Base-by-base conservation (phyloP, 2,329 filamentous ascomycete genomes). In the Pseudogymnoascus sp. region DNA sequence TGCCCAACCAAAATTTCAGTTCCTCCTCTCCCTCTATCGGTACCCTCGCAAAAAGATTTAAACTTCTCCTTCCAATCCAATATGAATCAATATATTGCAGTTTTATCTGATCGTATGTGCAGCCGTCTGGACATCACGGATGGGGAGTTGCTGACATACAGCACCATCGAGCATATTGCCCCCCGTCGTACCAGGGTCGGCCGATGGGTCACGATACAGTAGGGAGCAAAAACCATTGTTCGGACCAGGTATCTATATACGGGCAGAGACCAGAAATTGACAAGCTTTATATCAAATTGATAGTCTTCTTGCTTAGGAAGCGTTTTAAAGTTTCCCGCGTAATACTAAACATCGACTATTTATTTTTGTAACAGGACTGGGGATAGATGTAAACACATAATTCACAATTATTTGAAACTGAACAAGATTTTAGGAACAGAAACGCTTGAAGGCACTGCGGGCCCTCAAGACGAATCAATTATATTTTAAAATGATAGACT, bases 141-240 rank as follows among this genome's bases (percentile, higher is more conserved):
- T 62, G 18, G 57, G 62, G 12, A 57, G 28, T n/a, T 62, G 58
- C 30, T 28, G 54, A 18, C n/a, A 62, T 14, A 60, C 54, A 20
- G 54, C 54, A 43, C 61, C 59, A 22, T 62, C 61, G 20, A 64
- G 37, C 12, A 60, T 28, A 18, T 47, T 60, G 20, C 35, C 59
- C 14, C 30, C 30, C n/a, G n/a, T n/a, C n/a, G n/a, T n/a, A n/a
- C n/a, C n/a, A n/a, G 4, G 4, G 22, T 22, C 22, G 22, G 22
- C 22, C 22, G 22, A 22, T 22, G 22, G 22, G 28, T 60, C 18
- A 41, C 38, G 18, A 41, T 41, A 5, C 18, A 20, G 38, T 11
- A 22, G 38, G 38, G 8, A 41, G 18, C 18, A 41, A 22, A 41
- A 41, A 12, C 11, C 18, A 20, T 41, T 22, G 18, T 41, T 25